Evolutionary conservation across 352 stramenopile genomes (phyloP).

Genomic region (Thraustochytrium sp.): DNA sequence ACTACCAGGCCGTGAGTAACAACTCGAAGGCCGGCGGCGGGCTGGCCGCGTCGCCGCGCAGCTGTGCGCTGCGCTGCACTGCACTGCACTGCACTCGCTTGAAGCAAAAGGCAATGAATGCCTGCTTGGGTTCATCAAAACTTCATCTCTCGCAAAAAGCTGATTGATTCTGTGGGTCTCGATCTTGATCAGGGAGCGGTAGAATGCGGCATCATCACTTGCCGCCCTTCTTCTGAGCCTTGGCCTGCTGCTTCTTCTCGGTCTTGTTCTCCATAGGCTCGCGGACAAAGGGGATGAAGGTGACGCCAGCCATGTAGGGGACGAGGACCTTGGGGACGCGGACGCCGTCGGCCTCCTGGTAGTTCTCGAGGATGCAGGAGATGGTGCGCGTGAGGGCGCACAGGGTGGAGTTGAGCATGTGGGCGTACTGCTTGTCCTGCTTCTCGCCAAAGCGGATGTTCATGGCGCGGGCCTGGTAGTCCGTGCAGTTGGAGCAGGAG

Average conservation of each 20-base stretch:
- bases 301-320: conserved; percentile 95
- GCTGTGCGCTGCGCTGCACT: no score
- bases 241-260: neutral
- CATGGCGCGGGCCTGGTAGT: conserved; percentile 95
- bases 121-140: no score
- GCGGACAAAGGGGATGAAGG: conserved; percentile 89
- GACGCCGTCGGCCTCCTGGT: conserved; percentile 88
- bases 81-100: no score
- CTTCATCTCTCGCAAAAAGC: no score
- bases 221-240: neutral
- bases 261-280: conserved; percentile 39
- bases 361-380: conserved; percentile 98
- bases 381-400: conserved; percentile 96
- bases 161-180: no score
- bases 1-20: no score
- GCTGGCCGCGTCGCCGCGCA: no score
- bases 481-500: conserved; percentile 97
- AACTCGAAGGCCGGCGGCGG: no score
- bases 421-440: conserved; percentile 83
- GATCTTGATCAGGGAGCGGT: no score
- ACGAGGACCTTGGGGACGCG: conserved; percentile 92
- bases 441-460: conserved; percentile 86
- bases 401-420: conserved; percentile 97
- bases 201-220: no score
- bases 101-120: no score